Percentiles rank a stretch among this genome's conserved stretches.
Conservation (phyloP, 1,139 yeast species). For the Geotrichum aggregatum region DNA sequence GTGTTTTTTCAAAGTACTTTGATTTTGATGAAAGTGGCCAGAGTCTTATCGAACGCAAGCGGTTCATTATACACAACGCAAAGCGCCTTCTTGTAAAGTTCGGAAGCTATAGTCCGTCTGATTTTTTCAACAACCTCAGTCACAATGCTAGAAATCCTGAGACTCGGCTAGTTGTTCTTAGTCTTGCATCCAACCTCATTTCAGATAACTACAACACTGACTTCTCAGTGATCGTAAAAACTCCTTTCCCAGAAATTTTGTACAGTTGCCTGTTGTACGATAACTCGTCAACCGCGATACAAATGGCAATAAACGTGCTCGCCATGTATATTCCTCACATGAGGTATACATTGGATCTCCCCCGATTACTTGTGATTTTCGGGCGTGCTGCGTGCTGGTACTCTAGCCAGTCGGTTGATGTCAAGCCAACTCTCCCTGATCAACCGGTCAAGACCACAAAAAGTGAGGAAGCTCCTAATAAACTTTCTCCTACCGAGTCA, state of each 20-base stretch:
- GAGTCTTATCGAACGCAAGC: conserved; percentile 33
- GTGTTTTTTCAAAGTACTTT: conserved; percentile 10
- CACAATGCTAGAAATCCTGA: conserved; percentile 10
- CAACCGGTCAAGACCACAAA: background rate
- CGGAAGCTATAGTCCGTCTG: conserved; percentile 29
- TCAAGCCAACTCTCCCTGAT: conserved; percentile 1
- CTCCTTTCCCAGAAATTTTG: conserved; percentile 27
- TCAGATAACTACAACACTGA: conserved; percentile 1
- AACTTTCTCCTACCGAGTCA: background rate
- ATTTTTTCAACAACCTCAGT: conserved; percentile 7
- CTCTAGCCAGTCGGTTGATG: background rate
- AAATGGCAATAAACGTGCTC: conserved; percentile 44
- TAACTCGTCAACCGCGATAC: conserved; percentile 43
- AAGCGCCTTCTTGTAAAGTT: conserved; percentile 42
- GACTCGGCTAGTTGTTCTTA: conserved; percentile 12
- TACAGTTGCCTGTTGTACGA: conserved; percentile 47
- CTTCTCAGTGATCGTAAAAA: conserved; percentile 7
- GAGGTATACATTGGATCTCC: conserved; percentile 39
- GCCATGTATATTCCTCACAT: conserved; percentile 56
- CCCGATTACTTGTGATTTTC: conserved; percentile 47
- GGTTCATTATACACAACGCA: conserved; percentile 50
- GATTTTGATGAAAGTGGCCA: conserved; percentile 20
- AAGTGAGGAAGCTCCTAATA: background rate
- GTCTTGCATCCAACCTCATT: conserved; percentile 14
- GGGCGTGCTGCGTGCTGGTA: conserved; percentile 46